Evolutionary conservation across 164 flowering plant genomes (phyloP), one percentile per base, ranked within the genome.

Genomic region (Magnolia sinica): DNA sequence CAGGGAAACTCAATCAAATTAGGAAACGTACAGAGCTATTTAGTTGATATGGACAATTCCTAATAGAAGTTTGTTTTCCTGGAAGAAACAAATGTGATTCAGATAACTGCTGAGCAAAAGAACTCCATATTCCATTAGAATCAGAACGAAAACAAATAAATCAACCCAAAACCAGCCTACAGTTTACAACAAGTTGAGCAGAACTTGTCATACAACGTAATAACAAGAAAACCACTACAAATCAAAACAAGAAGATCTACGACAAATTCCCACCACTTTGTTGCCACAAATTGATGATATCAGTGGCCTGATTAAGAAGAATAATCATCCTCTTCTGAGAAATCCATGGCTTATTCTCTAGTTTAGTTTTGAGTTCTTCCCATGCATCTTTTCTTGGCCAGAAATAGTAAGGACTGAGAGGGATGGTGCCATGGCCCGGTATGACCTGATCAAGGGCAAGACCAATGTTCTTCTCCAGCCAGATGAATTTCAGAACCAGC

Each of bases 361-460:
- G 87, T 71, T 85, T 76, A 11, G 83, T 63, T 79, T 90, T 93
- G 65, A 93, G 89, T 84, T 96, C 97, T 81, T 96, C 99, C 98
- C 98, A 96, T 9, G 99, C 98, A 86, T 96, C 99, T 77, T 93
- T 92, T 77, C 97, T 87, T 0, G 98, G 98, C 99, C 99, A 96
- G 75, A 96, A 96, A 83, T 87, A 91, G 87, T 96, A 96, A 2
- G 97, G 96, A 78, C 98, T 93, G n/a, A 96, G 76, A 14, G 99
- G 98, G 50, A 91, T 84, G 3, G 96, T 84, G 23, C 99, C 99
- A 68, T 91, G 87, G n/a, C 93, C 99, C 0, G 94, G 97, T 73
- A 96, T 87, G 73, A 76, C 65, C 74, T 96, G 98, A 76, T 96
- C 93, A 3, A 96, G 87, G 1, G 84, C 90, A 20, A 96, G 83